Conservation (phyloP, 2,329 filamentous ascomycete genomes). For the Periglandula ipomoeae region DNA sequence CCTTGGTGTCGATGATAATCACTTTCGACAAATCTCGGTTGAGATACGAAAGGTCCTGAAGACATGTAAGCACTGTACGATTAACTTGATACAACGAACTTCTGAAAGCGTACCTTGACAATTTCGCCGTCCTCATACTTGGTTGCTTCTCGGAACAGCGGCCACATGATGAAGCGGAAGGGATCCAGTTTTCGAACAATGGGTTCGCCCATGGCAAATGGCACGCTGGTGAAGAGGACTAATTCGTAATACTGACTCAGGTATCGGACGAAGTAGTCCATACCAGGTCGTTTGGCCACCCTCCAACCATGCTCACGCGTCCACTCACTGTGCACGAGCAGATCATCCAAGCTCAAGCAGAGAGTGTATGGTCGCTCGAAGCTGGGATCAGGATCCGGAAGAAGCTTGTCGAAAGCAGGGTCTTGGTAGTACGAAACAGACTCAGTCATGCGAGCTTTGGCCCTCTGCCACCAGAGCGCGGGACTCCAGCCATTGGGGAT, state of each 20-base stretch:
- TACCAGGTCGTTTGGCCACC: conserved; percentile 84
- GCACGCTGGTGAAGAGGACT: conserved; percentile 87
- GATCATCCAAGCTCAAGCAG: conserved; percentile 84
- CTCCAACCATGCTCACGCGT: conserved; percentile 89
- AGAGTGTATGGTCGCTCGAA: conserved; percentile 85
- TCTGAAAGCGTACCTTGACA: conserved; percentile 60
- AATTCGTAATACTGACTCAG: conserved; percentile 97
- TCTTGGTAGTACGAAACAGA: conserved; percentile 91
- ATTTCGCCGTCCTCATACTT: conserved; percentile 94
- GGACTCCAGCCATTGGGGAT: conserved; percentile 73
- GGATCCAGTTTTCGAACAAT: conserved; percentile 90
- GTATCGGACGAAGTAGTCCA: conserved; percentile 96
- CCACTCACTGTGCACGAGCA: conserved; percentile 94
- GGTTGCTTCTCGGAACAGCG: conserved; percentile 91
- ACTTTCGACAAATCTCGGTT: conserved; percentile 95
- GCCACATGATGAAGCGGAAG: conserved; percentile 91
- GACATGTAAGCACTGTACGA: neutral
- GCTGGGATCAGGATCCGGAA: conserved; percentile 71
- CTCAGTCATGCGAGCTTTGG: conserved; percentile 63
- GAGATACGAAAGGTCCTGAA: conserved; percentile 87
- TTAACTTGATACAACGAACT: neutral
- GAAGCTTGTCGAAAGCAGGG: conserved; percentile 85
- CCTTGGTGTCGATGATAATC: conserved; percentile 84
- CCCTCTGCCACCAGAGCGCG: conserved; percentile 70
- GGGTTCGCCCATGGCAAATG: conserved; percentile 75